Conservation (phyloP, 2,329 filamentous ascomycete genomes). For the Apiospora hydei region DNA sequence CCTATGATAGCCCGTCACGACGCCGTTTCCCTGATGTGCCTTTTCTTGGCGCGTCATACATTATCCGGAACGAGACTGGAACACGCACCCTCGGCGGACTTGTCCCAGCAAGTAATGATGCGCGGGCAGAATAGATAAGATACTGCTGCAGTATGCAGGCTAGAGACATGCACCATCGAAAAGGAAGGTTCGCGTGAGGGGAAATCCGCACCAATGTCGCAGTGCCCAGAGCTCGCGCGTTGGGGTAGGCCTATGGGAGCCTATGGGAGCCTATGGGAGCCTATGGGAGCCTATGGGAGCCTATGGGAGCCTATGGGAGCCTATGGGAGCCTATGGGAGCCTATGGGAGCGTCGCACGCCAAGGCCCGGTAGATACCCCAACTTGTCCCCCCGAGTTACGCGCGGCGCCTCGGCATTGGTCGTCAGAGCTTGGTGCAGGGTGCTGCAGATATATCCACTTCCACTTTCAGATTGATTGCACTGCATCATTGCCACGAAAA, state of each 20-base stretch:
- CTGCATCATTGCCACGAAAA: neutral
- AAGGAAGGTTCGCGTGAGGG: neutral
- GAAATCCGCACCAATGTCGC: neutral
- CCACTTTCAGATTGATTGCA: neutral
- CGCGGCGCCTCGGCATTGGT: neutral
- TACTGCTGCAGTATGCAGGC: neutral
- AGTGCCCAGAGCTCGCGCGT: neutral
- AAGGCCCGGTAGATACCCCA: constrained; percentile 19
- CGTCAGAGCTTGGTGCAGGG: neutral
- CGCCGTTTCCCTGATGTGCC: neutral
- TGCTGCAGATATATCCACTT: constrained; percentile 14
- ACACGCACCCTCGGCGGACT: neutral
- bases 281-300: neutral
- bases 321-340: neutral
- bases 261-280: neutral
- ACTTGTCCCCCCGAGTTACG: neutral
- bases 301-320: neutral
- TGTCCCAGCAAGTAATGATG: neutral
- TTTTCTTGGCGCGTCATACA: constrained; percentile 3
- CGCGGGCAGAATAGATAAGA: neutral
- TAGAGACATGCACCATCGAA: neutral
- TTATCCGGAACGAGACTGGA: neutral
- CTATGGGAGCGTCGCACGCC: neutral
- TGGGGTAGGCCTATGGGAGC: neutral
- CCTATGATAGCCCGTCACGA: neutral